Conservation (phyloP, 2,329 filamentous ascomycete genomes). For the Exophiala sp. region DNA sequence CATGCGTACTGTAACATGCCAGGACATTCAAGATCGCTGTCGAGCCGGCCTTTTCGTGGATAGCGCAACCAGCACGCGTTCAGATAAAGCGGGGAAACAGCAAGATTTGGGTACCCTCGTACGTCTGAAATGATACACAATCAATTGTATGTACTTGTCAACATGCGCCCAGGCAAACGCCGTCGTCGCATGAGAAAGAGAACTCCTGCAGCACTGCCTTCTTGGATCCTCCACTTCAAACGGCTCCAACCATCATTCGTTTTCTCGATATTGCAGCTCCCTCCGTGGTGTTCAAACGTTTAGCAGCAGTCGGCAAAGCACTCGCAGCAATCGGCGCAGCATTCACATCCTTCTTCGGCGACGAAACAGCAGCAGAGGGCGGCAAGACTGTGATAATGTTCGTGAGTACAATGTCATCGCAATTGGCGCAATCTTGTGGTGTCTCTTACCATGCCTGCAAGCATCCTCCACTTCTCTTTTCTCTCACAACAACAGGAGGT, state of each 20-base stretch:
- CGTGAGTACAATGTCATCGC: background rate
- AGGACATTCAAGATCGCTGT: too few relatives aligned
- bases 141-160: too few relatives aligned
- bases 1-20: too few relatives aligned
- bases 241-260: background rate
- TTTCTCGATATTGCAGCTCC: background rate
- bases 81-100: too few relatives aligned
- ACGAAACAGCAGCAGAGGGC: conserved; percentile 62
- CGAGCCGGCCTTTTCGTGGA: too few relatives aligned
- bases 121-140: too few relatives aligned
- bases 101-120: too few relatives aligned
- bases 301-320: conserved; percentile 35
- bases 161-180: background rate
- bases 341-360: conserved; percentile 62
- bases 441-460: conserved; percentile 46
- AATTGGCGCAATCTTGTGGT: background rate
- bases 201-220: too few relatives aligned
- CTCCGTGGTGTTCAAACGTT: background rate
- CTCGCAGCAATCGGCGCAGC: conserved; percentile 60
- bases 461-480: conserved; percentile 52
- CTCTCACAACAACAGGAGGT: conserved; percentile 40
- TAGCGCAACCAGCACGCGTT: too few relatives aligned
- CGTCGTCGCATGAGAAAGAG: background rate
- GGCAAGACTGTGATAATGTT: conserved; percentile 43
- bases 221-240: background rate